phyloP scores from a whole-genome alignment of 176 grass and related monocot species.

The Hyparrhenia diplandra region DNA sequence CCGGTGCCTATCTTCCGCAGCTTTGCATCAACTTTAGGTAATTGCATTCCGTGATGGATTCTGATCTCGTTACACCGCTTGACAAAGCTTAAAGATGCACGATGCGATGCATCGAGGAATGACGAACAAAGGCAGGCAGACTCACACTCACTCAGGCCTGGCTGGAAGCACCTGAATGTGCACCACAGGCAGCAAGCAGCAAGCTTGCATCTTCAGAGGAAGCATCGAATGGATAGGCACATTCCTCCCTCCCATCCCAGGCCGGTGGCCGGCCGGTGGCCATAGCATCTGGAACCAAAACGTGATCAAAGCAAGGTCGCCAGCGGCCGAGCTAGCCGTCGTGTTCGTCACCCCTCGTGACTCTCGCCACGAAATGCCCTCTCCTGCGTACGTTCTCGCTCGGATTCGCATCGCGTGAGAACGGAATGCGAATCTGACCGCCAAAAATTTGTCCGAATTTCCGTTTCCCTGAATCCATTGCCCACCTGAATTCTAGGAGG shows the following conservation, averaged over 20 bases:
- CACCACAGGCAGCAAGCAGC: not conserved
- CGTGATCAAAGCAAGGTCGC: conserved; percentile 20
- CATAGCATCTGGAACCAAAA: conserved; percentile 11
- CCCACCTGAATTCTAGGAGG: not conserved
- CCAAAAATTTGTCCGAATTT: conserved; percentile 6
- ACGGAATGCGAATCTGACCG: conserved; percentile 2
- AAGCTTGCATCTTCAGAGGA: not conserved
- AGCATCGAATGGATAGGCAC: not conserved
- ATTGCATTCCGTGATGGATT: not conserved
- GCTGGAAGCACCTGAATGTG: not conserved
- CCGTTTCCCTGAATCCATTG: not conserved
- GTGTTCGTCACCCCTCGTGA: not conserved
- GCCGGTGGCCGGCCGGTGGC: not conserved
- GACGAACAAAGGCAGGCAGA: not conserved
- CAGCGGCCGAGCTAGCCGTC: not conserved
- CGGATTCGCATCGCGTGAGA: not conserved
- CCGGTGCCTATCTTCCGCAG: too few species aligned
- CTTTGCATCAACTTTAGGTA: not conserved
- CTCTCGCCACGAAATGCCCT: not conserved
- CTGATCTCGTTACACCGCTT: not conserved
- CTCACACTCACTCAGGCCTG: not conserved
- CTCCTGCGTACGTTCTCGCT: too few species aligned
- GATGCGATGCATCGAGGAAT: not conserved
- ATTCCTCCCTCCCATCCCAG: not conserved
- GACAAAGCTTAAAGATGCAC: not conserved